Conservation (phyloP, 2,329 filamentous ascomycete species). For the Colletotrichum liaoningense region DNA sequence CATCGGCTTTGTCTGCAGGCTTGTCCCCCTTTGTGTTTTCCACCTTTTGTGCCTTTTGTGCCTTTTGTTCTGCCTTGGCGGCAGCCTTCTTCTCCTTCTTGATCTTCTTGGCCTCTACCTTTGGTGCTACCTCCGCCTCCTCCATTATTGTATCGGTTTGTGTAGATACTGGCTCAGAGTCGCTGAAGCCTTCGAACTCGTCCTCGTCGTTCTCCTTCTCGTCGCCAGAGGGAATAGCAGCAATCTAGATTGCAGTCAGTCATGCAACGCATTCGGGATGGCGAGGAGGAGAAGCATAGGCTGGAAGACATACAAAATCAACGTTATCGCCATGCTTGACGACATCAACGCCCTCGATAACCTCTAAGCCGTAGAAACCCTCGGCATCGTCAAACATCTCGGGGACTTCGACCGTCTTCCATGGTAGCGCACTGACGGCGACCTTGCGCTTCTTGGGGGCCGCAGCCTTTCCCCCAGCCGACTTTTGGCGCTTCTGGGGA, state of each 20-base stretch:
- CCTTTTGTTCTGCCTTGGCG: conserved; percentile 46
- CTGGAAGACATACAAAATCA: conserved; percentile 60
- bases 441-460: conserved; percentile 51
- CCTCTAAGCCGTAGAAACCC: conserved; percentile 91
- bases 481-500: conserved; percentile 36
- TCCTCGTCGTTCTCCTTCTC: conserved; percentile 53
- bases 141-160: conserved; percentile 41
- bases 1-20: not conserved
- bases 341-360: conserved; percentile 92
- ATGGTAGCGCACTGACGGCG: conserved; percentile 62
- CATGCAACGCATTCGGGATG: not conserved
- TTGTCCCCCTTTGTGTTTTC: conserved; percentile 38
- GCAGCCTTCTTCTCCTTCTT: conserved; percentile 42
- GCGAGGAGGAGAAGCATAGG: not conserved
- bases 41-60: not conserved
- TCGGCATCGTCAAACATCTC: conserved; percentile 89
- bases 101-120: conserved; percentile 40
- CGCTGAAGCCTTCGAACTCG: conserved; percentile 75
- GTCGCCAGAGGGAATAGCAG: conserved; percentile 15
- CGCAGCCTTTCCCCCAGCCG: conserved; percentile 1
- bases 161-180: conserved; percentile 51
- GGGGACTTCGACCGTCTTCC: conserved; percentile 73
- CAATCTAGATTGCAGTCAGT: not conserved
- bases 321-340: conserved; percentile 71
- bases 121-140: conserved; percentile 42